Evolutionary conservation across 2,329 filamentous ascomycete genomes (phyloP), one percentile per base, ranked within the genome.

Genomic region (Pyricularia sp.): DNA sequence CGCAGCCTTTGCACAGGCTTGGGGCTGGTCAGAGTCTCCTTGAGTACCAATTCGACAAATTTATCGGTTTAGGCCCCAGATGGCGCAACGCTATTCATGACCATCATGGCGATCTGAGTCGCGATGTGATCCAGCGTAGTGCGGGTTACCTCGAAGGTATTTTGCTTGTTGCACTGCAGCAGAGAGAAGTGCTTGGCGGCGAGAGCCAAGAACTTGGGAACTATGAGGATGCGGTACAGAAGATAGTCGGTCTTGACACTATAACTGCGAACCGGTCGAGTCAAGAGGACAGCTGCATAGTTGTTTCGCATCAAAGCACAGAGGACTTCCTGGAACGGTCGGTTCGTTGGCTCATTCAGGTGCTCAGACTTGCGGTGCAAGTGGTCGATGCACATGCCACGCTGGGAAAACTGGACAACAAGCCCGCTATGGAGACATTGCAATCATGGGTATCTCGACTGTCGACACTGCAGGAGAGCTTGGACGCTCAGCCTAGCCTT

Each of bases 101-200:
- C 63, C 91, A 96, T 74, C 91, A 90, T 0, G 88, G 90, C 49
- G 96, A 99, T 68, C 77, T 99, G 53, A 96, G 89, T 60, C 82
- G 86, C 57, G 88, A 90, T 9, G 91, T 97, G 70, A 83, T 94
- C 8, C 82, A 84, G 57, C 84, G 93, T 71, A 93, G 91, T 72
- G 83, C 90, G 62, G 91, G 91, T 0, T 90, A 90, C 68, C 78
- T 97, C n/a, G 94, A 99, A 73, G 91, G 93, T 30, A 81, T 97
- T 66, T 78, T 97, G 33, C 82, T 88, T 66, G 77, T 86, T n/a
- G 73, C 84, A 1, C 72, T 90, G 13, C 75, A 78, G 3, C 89
- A 93, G 73, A 81, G 88, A 66, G 74, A 73, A 61, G 74, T 77
- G 6, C 76, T 88, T 40, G 75, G 78, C 57, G 55, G 53, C 13